Conservation (phyloP, 176 grass and related monocot genomes). For the Hyparrhenia diplandra region DNA sequence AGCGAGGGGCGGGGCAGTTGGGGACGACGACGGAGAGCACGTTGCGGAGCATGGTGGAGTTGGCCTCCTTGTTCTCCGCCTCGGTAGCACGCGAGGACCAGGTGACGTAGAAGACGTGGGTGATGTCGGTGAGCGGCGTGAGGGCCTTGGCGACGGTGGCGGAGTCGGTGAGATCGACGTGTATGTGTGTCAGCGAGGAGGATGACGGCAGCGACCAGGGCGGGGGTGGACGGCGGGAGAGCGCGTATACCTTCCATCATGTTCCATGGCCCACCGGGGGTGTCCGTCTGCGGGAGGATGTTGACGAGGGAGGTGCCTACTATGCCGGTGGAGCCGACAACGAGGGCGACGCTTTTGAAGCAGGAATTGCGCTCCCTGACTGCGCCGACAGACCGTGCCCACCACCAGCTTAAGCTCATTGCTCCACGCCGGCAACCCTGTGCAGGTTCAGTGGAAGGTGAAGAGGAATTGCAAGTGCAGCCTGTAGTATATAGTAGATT, state of each 20-base stretch:
- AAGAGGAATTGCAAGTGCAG: too few species aligned
- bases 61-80: not conserved
- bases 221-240: slow-evolving; percentile 48
- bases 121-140: not conserved
- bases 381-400: too few species aligned
- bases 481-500: too few species aligned
- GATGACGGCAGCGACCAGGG: slow-evolving; percentile 17
- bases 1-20: slow-evolving; percentile 34
- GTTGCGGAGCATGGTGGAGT: slow-evolving; percentile 23
- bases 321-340: slow-evolving; percentile 5
- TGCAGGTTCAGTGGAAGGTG: too few species aligned
- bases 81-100: not conserved
- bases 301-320: slow-evolving; percentile 62
- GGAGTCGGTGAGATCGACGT: not conserved
- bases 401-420: too few species aligned
- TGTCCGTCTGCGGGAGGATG: slow-evolving; percentile 69
- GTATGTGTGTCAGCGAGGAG: not conserved
- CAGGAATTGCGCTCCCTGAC: not conserved
- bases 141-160: not conserved
- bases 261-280: slow-evolving; percentile 78
- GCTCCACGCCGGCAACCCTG: too few species aligned
- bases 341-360: slow-evolving; percentile 59
- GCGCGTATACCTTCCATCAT: slow-evolving; percentile 59
- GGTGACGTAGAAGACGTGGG: not conserved
- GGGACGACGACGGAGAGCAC: slow-evolving; percentile 51